Evolutionary conservation across 2,329 filamentous ascomycete species (phyloP), one percentile per base, ranked within the genome.

Genomic region (Hypoxylon sp.): DNA sequence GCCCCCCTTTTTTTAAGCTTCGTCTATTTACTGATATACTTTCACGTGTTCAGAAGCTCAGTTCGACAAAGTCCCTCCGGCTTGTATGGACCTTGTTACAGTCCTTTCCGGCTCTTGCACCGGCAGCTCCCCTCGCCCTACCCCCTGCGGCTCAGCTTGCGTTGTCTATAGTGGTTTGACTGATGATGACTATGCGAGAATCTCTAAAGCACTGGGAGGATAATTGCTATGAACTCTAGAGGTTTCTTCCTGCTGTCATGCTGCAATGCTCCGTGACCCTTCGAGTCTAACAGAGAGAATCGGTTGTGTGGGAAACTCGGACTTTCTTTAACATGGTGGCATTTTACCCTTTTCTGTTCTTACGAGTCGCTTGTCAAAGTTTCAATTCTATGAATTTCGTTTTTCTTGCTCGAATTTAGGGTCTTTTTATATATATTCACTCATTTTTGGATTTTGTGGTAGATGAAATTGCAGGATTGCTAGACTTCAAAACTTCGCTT

Each of bases 51-150:
- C 3, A 43, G 38, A 43, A 17, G 38, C 17, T 11, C 38, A 43
- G 38, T 43, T 43, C 17, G 38, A 43, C 11, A 43, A 21, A 19
- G 38, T 43, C 3, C 38, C 38, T 17, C 38, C 38, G 7, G 38
- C 38, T 43, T 43, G 38, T 13, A 43, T 43, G 38, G 17, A 43
- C 38, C 38, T 43, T 21, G 38, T 43, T 43, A 43, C 38, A 7
- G 38, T 43, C 17, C 17, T 43, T 11, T 43, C 38, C 7, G 38
- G 38, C 21, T 43, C 38, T 43, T 43, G 38, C 9, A 43, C 17
- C 17, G 9, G 38, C 17, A 21, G 7, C 38, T 43, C 38, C 9
- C 17, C 38, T 10, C 38, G 38, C 17, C 38, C 38, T 43, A 43
- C 38, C 5, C 38, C 38, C 2, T 43, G 38, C 7, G 38, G 38